A percentile compares a stretch with the other conserved stretches of the same genome.
These are phyloP conservation scores for Chlorophyllum brunneum DNA, from an alignment of 768 basidiomycete species.

Conservation along the genomic window DNA sequence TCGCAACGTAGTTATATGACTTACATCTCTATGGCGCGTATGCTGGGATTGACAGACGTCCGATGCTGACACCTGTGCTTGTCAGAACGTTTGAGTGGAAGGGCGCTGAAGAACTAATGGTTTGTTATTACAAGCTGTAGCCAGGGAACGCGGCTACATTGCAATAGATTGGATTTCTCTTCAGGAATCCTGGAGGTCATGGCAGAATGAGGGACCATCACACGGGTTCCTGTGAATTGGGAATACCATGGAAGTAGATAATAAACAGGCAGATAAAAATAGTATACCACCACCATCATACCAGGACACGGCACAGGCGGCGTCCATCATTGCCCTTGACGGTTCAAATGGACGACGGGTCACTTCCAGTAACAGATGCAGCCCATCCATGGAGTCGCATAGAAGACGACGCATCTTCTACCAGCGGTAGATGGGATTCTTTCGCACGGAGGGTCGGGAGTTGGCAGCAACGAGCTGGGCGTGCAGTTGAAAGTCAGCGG, in stretches of 20 bases:
- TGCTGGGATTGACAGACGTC: neutral
- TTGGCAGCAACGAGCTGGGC: slow-evolving; percentile 27
- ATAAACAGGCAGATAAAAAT: too few relatives aligned
- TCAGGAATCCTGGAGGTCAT: too few relatives aligned
- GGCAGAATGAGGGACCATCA: too few relatives aligned
- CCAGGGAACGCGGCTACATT: too few relatives aligned
- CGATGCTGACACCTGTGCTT: slow-evolving; percentile 4
- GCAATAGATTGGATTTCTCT: too few relatives aligned
- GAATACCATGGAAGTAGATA: too few relatives aligned
- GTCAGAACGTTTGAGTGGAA: neutral
- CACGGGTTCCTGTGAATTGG: too few relatives aligned
- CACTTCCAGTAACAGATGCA: slow-evolving; percentile 29
- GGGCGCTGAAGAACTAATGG: slow-evolving; percentile 7
- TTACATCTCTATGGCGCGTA: neutral
- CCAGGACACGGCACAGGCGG: too few relatives aligned
- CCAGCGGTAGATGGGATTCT: slow-evolving; percentile 21
- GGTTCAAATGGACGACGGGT: slow-evolving; percentile 36
- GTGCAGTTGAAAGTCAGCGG: slow-evolving; percentile 54
- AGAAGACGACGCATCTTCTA: neutral
- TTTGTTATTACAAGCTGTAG: slow-evolving; percentile 1
- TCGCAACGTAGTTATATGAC: slow-evolving; percentile 1
- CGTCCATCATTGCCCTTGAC: too few relatives aligned
- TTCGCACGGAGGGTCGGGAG: neutral
- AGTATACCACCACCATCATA: too few relatives aligned
- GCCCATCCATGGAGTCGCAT: slow-evolving; percentile 8